Base-by-base conservation (phyloP, 2,329 filamentous ascomycete species). In the Pseudocercospora fuligena region DNA sequence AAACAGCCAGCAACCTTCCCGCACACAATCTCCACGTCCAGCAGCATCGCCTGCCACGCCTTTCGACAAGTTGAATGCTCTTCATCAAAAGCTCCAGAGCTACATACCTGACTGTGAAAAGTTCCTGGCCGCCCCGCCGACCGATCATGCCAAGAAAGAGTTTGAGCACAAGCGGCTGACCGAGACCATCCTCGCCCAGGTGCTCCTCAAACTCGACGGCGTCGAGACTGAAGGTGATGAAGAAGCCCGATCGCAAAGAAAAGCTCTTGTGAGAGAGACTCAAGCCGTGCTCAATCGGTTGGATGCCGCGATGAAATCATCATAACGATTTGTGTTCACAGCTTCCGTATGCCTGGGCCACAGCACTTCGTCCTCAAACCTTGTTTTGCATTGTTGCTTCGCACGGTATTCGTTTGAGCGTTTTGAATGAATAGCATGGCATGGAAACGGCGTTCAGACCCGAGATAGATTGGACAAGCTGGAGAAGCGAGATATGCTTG, bases 81-180 rank as follows among this genome's bases (percentile, higher is more conserved):
- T 94, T 61, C 83, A 86, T 12, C 80, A 82, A 36, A 87, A 90
- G 71, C 91, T 94, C 73, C 84, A 86, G 53, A 83, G 81, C 62
- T 86, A 91, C 69, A 78, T 90, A n/a, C 90, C 91, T 0, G 77
- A 89, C 6, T 92, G 89, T 72, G 79, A 85, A 3, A 79, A 88
- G 25, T 94, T 88, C 76, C 84, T 86, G 21, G 81, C 80, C 5
- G 81, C 84, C 8, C 89, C 92, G 11, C 92, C 92, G 0, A 76
- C 79, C 3, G 90, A 93, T 60, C 75, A 81, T 46, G 89, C 89
- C 77, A 92, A 91, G 82, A 83, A 87, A 59, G 85, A 86, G 14
- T 91, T 93, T 36, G 90, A 94, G 74, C 90, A 94, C 77, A 89
- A 90, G 76, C 89, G 87, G 76, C 78, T 95, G 19, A 89, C 88